Percentiles rank a stretch among this genome's conserved stretches.
Conservation (phyloP, 2,329 filamentous ascomycete genomes). For the Pleurostoma richardsiae region DNA sequence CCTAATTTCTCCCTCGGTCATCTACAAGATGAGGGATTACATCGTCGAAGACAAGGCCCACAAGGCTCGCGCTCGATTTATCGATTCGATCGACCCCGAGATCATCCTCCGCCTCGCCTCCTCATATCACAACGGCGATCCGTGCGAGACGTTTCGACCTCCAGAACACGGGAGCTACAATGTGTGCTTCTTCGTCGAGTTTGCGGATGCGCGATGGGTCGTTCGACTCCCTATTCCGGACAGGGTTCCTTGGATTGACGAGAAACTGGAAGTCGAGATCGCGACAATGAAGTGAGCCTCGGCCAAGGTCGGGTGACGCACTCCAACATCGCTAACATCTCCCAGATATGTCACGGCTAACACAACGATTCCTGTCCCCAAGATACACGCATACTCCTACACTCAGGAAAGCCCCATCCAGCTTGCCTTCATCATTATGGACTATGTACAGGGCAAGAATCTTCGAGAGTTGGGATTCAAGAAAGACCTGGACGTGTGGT, state of each 20-base stretch:
- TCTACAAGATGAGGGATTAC: background rate
- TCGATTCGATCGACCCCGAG: background rate
- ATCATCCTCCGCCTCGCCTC: background rate
- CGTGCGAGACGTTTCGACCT: background rate
- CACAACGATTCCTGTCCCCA: constrained; percentile 9
- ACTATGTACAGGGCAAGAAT: constrained; percentile 9
- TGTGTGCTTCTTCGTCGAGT: background rate
- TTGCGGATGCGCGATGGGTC: background rate
- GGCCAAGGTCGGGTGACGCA: background rate
- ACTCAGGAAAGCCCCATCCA: constrained; percentile 1
- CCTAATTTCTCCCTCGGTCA: too few species aligned
- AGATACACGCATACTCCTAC: constrained; percentile 6
- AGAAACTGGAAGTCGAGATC: constrained; percentile 11
- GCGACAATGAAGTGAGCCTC: constrained; percentile 11
- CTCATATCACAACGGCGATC: background rate
- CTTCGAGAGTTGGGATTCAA: constrained; percentile 1
- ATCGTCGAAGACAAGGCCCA: background rate
- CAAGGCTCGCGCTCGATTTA: background rate
- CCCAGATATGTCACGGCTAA: constrained; percentile 8
- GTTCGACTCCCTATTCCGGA: background rate
- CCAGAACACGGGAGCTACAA: background rate
- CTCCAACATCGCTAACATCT: background rate
- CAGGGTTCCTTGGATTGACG: background rate
- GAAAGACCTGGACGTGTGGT: background rate
- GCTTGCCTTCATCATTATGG: constrained; percentile 12